These are phyloP conservation scores for Amylostereum chailletii DNA, from an alignment of 1,284 basidiomycete genomes.

Conservation along the genomic window DNA sequence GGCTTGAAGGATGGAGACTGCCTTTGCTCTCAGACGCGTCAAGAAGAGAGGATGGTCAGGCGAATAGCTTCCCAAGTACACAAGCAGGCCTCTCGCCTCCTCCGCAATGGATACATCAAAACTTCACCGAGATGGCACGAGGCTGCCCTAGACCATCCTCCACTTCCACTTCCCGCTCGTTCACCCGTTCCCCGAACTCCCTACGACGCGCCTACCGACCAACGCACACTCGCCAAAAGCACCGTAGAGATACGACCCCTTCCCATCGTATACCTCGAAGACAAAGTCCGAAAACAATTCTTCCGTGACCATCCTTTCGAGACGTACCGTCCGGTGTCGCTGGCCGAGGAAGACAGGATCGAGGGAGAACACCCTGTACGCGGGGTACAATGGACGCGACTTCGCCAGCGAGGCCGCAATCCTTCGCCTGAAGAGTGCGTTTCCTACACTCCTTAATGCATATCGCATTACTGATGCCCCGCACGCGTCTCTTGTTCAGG, in stretches of 20 bases:
- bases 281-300: constrained; percentile 84
- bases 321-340: constrained; percentile 71
- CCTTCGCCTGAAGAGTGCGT: constrained; percentile 88
- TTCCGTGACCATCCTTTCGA: constrained; percentile 97
- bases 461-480: too few relatives aligned
- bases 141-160: constrained; percentile 82
- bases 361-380: constrained; percentile 46
- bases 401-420: constrained; percentile 76
- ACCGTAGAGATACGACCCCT: constrained; percentile 43
- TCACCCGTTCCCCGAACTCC: constrained; percentile 49
- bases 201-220: constrained; percentile 33
- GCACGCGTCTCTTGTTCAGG: constrained; percentile 32
- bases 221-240: constrained; percentile 18
- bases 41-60: constrained; percentile 53
- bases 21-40: too few relatives aligned
- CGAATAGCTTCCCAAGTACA: constrained; percentile 85
- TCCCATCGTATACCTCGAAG: constrained; percentile 77
- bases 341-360: constrained; percentile 66
- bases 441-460: background rate
- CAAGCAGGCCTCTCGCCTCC: constrained; percentile 77
- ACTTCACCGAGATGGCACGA: constrained; percentile 80
- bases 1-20: too few relatives aligned
- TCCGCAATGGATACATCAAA: constrained; percentile 63
- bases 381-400: constrained; percentile 63
- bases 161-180: constrained; percentile 75